Conservation (phyloP, 257 asterid species). For the Plantago elongata region DNA sequence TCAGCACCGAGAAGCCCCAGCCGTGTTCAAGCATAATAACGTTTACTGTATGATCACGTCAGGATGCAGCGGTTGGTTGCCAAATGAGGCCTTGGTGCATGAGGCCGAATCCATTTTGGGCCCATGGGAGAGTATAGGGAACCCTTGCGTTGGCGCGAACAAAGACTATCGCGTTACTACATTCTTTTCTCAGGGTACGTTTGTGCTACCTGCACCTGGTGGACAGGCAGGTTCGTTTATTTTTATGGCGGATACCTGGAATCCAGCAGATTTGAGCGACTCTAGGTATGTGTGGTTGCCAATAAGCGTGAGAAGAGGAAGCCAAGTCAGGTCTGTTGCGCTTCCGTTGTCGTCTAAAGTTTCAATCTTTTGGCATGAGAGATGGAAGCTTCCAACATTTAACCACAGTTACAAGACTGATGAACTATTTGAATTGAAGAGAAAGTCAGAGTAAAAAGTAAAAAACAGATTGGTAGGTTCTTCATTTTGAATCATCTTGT, state of each 20-base stretch:
- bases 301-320: conserved; percentile 38
- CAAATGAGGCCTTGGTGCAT: conserved; percentile 73
- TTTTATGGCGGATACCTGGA: conserved; percentile 84
- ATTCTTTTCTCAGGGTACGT: conserved; percentile 66
- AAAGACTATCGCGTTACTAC: conserved; percentile 47
- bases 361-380: conserved; percentile 62
- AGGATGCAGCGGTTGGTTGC: conserved; percentile 87
- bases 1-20: conserved; percentile 69
- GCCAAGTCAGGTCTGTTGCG: conserved; percentile 18
- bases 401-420: conserved; percentile 17
- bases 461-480: neutral
- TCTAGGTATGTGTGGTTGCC: conserved; percentile 85
- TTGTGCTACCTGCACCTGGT: conserved; percentile 56
- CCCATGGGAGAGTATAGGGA: conserved; percentile 79
- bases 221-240: conserved; percentile 37
- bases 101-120: conserved; percentile 65
- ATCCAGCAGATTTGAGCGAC: conserved; percentile 46
- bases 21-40: conserved; percentile 50
- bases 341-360: conserved; percentile 48
- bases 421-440: conserved; percentile 13
- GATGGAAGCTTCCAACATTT: conserved; percentile 47
- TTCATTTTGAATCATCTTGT: neutral
- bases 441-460: conserved; percentile 9
- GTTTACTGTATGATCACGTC: conserved; percentile 71
- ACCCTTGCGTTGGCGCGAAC: conserved; percentile 74